phyloP scores from a whole-genome alignment of 2,329 filamentous ascomycete genomes.

The Metarhizium sp. region DNA sequence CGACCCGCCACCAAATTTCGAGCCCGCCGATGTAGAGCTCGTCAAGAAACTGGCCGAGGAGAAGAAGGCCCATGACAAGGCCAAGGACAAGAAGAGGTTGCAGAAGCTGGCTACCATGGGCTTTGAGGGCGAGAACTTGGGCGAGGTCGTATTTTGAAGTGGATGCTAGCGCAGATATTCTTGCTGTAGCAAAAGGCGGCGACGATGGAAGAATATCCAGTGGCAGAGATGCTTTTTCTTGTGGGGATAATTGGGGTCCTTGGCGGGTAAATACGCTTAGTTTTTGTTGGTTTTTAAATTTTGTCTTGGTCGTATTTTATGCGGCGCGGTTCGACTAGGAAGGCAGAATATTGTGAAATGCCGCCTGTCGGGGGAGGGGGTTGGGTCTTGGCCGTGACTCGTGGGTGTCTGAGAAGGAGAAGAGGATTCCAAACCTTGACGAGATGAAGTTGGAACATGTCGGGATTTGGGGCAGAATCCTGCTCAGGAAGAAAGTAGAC shows the following conservation, averaged over 20 bases:
- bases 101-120: constrained; percentile 68
- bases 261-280: neutral
- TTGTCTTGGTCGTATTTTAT: neutral
- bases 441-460: neutral
- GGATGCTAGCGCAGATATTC: neutral
- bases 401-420: neutral
- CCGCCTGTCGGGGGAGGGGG: constrained; percentile 16
- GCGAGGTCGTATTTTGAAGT: constrained; percentile 56
- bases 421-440: neutral
- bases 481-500: neutral
- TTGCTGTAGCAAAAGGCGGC: neutral
- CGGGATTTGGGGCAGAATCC: neutral
- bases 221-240: neutral
- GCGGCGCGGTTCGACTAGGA: constrained; percentile 1
- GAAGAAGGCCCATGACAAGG: constrained; percentile 59
- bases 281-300: neutral
- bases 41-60: constrained; percentile 67
- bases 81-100: constrained; percentile 60
- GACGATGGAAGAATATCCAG: neutral
- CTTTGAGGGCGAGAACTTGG: constrained; percentile 79
- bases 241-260: neutral
- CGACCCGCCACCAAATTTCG: constrained; percentile 65
- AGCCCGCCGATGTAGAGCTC: constrained; percentile 53
- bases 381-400: neutral
- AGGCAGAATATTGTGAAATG: constrained; percentile 60